Evolutionary conservation across 441 rosid genomes (phyloP).

Genomic region (Pelargonium myrrhifolium): DNA sequence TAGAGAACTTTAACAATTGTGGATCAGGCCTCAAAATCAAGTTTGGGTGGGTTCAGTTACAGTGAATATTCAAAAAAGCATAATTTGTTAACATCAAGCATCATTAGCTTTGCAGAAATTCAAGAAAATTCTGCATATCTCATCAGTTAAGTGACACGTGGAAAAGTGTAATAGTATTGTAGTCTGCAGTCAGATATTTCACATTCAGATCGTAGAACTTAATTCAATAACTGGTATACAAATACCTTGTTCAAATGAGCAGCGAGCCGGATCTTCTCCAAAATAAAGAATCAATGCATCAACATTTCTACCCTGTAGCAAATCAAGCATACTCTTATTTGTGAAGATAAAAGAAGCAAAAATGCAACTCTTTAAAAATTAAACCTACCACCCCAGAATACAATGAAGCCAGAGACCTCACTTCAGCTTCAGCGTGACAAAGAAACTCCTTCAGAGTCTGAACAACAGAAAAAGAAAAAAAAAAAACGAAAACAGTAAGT

Average conservation of each 20-base stretch:
- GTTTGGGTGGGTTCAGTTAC: no score
- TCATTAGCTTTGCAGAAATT: no score
- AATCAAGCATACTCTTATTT: constrained; percentile 2
- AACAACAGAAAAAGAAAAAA: background rate
- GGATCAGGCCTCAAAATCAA: no score
- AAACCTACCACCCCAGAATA: constrained; percentile 57
- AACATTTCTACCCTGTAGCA: constrained; percentile 58
- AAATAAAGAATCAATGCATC: constrained; percentile 63
- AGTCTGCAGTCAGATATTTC: background rate
- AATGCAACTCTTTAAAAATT: background rate
- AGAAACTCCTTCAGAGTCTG: constrained; percentile 61
- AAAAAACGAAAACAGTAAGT: background rate
- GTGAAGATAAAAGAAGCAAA: background rate
- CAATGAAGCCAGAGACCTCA: constrained; percentile 53
- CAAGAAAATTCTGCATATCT: no score
- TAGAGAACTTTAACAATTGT: no score
- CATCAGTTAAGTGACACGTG: background rate
- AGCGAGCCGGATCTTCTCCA: constrained; percentile 74
- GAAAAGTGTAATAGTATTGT: background rate
- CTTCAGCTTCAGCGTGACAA: constrained; percentile 60
- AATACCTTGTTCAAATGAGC: constrained; percentile 69
- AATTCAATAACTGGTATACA: background rate
- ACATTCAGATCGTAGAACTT: background rate
- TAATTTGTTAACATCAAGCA: no score
- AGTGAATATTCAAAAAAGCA: no score